Evolutionary conservation across 352 stramenopile species (phyloP).

Genomic region (Peronospora farinosa): DNA sequence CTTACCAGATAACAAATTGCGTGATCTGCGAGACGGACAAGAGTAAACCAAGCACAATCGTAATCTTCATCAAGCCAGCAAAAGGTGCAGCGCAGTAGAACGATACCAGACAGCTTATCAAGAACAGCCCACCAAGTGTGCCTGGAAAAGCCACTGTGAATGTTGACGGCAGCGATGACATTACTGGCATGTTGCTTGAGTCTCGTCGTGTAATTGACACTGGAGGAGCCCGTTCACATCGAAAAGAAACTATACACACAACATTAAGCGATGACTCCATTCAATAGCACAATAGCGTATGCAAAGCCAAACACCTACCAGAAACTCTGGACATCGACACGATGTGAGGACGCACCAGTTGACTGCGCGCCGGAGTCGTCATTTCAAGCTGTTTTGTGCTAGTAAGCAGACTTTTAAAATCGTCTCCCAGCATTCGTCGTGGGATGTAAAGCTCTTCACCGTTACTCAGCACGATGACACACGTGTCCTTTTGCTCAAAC

Average conservation of each 20-base stretch:
- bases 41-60: constrained; percentile 71
- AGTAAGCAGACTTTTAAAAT: constrained; percentile 34
- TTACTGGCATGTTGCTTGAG: constrained; percentile 33
- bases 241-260: constrained; percentile 39
- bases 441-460: constrained; percentile 67
- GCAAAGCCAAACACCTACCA: constrained; percentile 25
- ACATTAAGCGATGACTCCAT: constrained; percentile 5
- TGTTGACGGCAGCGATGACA: constrained; percentile 39
- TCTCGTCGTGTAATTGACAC: constrained; percentile 36
- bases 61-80: constrained; percentile 82
- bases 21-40: constrained; percentile 72
- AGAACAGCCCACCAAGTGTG: constrained; percentile 58
- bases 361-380: constrained; percentile 42
- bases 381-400: constrained; percentile 51
- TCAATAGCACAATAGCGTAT: neutral
- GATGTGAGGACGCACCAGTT: constrained; percentile 45
- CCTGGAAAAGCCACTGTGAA: constrained; percentile 66
- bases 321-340: constrained; percentile 51
- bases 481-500: constrained; percentile 54
- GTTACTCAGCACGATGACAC: constrained; percentile 62
- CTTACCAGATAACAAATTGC: constrained; percentile 59
- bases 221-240: constrained; percentile 36
- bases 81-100: constrained; percentile 69
- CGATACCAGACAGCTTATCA: constrained; percentile 70
- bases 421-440: constrained; percentile 39